Evolutionary conservation across 139 green algal species (phyloP).

Genomic region (Volvox reticuliferus): DNA sequence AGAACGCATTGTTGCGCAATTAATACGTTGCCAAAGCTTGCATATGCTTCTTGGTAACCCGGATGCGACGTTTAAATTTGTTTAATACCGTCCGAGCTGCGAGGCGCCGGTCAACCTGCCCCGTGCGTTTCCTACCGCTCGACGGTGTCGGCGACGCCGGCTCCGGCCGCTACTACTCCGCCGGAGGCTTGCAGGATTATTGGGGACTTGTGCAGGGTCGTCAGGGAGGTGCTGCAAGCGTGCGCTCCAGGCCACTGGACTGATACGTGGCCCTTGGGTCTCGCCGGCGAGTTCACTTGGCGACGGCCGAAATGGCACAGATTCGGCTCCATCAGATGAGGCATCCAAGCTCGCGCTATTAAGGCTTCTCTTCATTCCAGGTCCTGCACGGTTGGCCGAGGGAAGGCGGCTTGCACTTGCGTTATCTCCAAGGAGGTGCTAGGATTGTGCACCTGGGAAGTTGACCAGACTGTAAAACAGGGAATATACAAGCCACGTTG

Average conservation of each 20-base stretch:
- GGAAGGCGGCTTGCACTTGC: not conserved
- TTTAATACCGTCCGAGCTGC: no score
- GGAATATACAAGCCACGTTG: no score
- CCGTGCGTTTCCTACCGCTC: not conserved
- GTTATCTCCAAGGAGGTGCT: not conserved
- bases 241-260: not conserved
- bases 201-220: not conserved
- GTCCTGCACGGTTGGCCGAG: not conserved
- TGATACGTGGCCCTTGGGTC: constrained; percentile 10
- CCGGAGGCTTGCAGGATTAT: not conserved
- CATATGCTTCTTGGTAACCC: no score
- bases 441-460: no score
- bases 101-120: not conserved
- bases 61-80: no score
- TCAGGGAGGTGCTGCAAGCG: not conserved
- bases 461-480: no score
- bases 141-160: not conserved
- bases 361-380: constrained; percentile 28
- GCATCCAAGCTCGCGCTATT: constrained; percentile 24
- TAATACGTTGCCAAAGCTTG: no score
- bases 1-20: no score
- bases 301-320: not conserved
- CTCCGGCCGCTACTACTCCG: constrained; percentile 8
- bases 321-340: not conserved
- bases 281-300: not conserved